phyloP scores from a whole-genome alignment of 176 grass and related monocot genomes.

The Zoysia pacifica region DNA sequence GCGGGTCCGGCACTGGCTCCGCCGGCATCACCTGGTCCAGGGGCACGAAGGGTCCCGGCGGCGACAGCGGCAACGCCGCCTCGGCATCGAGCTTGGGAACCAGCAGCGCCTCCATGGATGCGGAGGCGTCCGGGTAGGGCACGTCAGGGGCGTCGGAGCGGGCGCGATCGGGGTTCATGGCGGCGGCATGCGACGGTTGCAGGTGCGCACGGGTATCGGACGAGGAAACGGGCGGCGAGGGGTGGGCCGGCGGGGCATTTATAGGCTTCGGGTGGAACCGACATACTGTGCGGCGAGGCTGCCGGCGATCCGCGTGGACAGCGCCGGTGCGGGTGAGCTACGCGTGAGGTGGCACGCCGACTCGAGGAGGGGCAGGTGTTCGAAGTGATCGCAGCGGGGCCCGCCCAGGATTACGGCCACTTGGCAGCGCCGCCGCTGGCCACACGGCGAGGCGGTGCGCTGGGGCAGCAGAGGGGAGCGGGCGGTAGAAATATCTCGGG shows the following conservation, averaged over 20 bases:
- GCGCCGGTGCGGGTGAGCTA: background rate
- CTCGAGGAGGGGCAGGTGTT: background rate
- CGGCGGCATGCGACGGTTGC: background rate
- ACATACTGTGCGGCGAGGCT: constrained; percentile 44
- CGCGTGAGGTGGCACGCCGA: background rate
- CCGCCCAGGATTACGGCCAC: constrained; percentile 11
- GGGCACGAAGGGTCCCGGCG: background rate
- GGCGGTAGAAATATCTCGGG: constrained; percentile 29
- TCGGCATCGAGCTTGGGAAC: constrained; percentile 52
- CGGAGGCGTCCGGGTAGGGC: background rate
- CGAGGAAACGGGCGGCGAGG: constrained; percentile 9
- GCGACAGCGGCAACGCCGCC: background rate
- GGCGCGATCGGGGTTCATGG: constrained; percentile 31
- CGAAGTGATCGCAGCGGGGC: constrained; percentile 1
- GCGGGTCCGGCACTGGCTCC: constrained; percentile 16
- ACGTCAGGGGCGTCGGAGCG: constrained; percentile 7
- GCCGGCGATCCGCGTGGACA: constrained; percentile 33
- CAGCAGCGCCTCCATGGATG: constrained; percentile 32
- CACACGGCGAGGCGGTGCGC: constrained; percentile 33
- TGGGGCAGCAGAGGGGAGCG: background rate
- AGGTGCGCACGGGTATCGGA: background rate
- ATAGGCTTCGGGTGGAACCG: constrained; percentile 65
- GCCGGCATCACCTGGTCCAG: constrained; percentile 38
- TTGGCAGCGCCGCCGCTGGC: constrained; percentile 21
- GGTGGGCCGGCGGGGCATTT: constrained; percentile 32